Percentiles rank a stretch among this genome's conserved stretches.
These are phyloP conservation scores for Ceratobasidium sp. DNA, from an alignment of 1,284 basidiomycete genomes.

Conservation along the genomic window DNA sequence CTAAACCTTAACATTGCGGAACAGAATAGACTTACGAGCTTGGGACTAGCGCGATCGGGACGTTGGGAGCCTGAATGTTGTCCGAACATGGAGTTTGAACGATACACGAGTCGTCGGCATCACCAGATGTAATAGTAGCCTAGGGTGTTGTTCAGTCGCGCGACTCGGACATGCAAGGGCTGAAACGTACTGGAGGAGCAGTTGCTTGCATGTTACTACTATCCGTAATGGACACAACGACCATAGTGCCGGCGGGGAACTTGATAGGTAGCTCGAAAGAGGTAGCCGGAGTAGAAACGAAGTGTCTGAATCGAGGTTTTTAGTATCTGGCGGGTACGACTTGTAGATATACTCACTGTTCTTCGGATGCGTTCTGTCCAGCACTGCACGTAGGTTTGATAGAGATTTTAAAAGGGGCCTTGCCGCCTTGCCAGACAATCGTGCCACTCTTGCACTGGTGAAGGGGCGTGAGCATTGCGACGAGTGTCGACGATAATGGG, in stretches of 20 bases:
- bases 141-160: background rate
- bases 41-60: conserved; percentile 16
- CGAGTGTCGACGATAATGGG: background rate
- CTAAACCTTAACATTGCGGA: background rate
- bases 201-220: conserved; percentile 40
- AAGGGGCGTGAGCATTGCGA: conserved; percentile 29
- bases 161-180: too few relatives aligned
- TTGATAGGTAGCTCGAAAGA: conserved; percentile 29
- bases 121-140: conserved; percentile 26
- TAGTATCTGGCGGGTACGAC: background rate
- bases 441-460: conserved; percentile 66
- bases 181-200: conserved; percentile 26
- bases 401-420: conserved; percentile 70
- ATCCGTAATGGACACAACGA: conserved; percentile 26
- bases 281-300: conserved; percentile 11
- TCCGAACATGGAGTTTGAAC: conserved; percentile 30
- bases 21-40: conserved; percentile 16
- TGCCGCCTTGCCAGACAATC: conserved; percentile 67
- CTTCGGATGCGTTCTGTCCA: conserved; percentile 29
- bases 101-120: conserved; percentile 34
- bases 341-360: conserved; percentile 8
- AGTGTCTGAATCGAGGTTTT: background rate
- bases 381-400: conserved; percentile 53
- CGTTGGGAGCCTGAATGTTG: conserved; percentile 20
- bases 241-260: conserved; percentile 5